Conservation (phyloP, 2,329 filamentous ascomycete genomes). For the Stachybotrys echinatus region DNA sequence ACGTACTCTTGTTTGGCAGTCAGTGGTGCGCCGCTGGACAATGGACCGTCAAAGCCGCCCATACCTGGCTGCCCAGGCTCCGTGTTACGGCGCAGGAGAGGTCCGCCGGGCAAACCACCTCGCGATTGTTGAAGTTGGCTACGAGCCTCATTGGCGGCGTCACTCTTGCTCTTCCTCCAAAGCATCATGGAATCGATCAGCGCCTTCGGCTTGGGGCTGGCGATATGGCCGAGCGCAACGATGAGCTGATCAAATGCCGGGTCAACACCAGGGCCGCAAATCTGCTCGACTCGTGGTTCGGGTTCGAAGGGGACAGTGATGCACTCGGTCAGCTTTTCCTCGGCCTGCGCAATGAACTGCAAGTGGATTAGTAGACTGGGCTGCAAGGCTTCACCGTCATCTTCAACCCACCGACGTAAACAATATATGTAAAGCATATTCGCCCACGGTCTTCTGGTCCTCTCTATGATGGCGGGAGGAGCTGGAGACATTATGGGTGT, state of each 20-base stretch:
- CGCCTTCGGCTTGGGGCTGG: conserved; percentile 87
- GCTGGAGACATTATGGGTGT: conserved; percentile 69
- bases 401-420: conserved; percentile 71
- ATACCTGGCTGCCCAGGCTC: conserved; percentile 49
- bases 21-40: conserved; percentile 32
- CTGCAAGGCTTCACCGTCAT: neutral
- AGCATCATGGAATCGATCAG: conserved; percentile 97
- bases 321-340: conserved; percentile 89
- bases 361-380: conserved; percentile 6
- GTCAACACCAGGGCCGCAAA: conserved; percentile 88
- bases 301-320: conserved; percentile 74
- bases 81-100: conserved; percentile 66
- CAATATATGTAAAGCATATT: conserved; percentile 93
- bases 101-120: conserved; percentile 34
- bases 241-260: conserved; percentile 91
- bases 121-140: conserved; percentile 50
- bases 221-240: conserved; percentile 87
- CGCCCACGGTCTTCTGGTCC: conserved; percentile 89
- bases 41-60: conserved; percentile 19
- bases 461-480: conserved; percentile 66
- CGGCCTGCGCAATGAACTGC: conserved; percentile 90
- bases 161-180: conserved; percentile 94
- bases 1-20: conserved; percentile 63
- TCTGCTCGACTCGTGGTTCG: conserved; percentile 78
- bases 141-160: conserved; percentile 70